Conservation (phyloP, 352 stramenopile species). For the Phytophthora europaea region DNA sequence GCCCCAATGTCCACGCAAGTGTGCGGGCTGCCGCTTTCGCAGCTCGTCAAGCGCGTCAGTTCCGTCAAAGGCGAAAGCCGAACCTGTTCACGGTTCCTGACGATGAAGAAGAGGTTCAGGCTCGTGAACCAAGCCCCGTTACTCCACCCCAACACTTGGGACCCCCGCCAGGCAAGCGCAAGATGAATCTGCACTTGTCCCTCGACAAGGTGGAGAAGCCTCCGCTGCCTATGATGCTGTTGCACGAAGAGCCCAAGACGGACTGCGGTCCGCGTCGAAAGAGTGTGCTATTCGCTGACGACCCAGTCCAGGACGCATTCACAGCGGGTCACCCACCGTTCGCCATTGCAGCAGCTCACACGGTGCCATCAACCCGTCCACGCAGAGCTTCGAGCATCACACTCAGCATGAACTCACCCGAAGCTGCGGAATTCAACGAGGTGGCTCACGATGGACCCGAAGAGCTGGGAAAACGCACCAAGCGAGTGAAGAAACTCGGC, state of each 20-base stretch:
- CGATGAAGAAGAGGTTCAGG: slow-evolving; percentile 17
- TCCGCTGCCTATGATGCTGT: slow-evolving; percentile 52
- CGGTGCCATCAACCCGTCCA: slow-evolving; percentile 5
- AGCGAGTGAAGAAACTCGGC: slow-evolving; percentile 75
- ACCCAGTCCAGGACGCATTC: neutral
- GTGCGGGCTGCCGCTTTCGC: slow-evolving; percentile 61
- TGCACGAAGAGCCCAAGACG: slow-evolving; percentile 14
- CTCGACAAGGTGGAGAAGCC: slow-evolving; percentile 48
- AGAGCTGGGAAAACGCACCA: slow-evolving; percentile 70
- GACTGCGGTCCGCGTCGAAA: slow-evolving; percentile 16
- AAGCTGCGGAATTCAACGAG: slow-evolving; percentile 78
- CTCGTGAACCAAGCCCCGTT: slow-evolving; percentile 32
- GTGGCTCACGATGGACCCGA: slow-evolving; percentile 80
- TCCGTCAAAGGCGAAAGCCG: slow-evolving; percentile 39
- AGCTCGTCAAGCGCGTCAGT: slow-evolving; percentile 54
- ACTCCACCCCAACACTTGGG: neutral
- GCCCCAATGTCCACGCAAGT: slow-evolving; percentile 35
- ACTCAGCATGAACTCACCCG: slow-evolving; percentile 64
- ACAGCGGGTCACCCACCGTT: neutral
- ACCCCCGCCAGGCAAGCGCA: slow-evolving; percentile 55
- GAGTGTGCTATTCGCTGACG: slow-evolving; percentile 27
- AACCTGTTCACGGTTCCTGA: slow-evolving; percentile 10
- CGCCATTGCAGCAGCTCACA: neutral
- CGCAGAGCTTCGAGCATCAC: slow-evolving; percentile 68
- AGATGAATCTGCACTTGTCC: slow-evolving; percentile 67